Evolutionary conservation across 441 rosid species (phyloP), one percentile per base, ranked within the genome.

Genomic region (Codiaeum variegatum): DNA sequence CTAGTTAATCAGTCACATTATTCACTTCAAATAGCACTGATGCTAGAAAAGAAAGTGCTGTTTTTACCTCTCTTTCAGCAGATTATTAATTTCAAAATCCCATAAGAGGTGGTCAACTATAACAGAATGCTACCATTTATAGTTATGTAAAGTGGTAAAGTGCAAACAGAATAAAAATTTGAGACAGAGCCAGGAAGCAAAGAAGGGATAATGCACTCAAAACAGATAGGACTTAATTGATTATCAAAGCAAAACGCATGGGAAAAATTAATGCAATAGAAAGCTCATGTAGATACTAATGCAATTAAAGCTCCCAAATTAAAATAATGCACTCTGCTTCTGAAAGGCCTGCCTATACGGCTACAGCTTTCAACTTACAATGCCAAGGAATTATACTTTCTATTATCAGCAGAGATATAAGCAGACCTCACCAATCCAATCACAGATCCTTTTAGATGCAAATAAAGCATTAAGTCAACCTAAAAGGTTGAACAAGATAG

Each of bases 401-500:
- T 38, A 21, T 67, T 32, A 67, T 46, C 40, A 66, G 23, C 15
- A 49, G n/a, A 59, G 59, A 54, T n/a, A 19, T 1, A 28, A 60
- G 8, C 67, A 42, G 73, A 15, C 10, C 46, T 49, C 70, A 73
- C 31, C 66, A 40, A 54, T 28, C 34, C 34, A 64, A 28, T 56
- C 4, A 23, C 32, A 10, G 31, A 56, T n/a, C 36, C 40, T 62
- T 40, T n/a, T 66, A 18, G 19, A 36, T 0, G 24, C 34, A 23
- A 62, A 40, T 58, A 47, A 47, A 24, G 42, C 49, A 61, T 4
- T 10, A 49, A 31, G 21, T 31, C 21, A 36, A 54, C 34, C 15
- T 47, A 44, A 54, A 36, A 21, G 29, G n/a, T 69, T 68, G 62
- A 67, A 70, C 23, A 32, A 8, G 51, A 60, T 42, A 44, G 75